A percentile compares a stretch with the other conserved stretches of the same genome.
phyloP scores from a whole-genome alignment of 2,329 filamentous ascomycete species.

The Xylaria sp. region DNA sequence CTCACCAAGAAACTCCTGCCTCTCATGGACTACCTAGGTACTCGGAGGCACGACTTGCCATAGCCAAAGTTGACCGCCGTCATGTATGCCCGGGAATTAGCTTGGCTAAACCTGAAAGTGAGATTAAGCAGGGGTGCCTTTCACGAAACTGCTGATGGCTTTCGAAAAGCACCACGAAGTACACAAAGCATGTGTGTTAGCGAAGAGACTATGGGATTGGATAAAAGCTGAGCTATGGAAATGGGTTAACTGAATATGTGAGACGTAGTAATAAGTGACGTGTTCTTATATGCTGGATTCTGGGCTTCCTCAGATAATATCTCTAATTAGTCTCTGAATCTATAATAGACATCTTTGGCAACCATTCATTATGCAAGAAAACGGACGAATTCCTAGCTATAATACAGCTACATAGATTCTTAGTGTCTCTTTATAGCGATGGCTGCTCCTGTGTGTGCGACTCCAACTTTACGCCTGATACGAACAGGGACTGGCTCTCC shows the following conservation, averaged over 20 bases:
- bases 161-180: background rate
- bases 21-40: constrained; percentile 25
- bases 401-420: background rate
- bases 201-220: constrained; percentile 31
- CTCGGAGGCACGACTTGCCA: constrained; percentile 27
- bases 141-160: constrained; percentile 28
- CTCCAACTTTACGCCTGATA: constrained; percentile 21
- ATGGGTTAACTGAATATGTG: background rate
- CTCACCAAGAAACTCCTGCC: constrained; percentile 45
- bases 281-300: too few species aligned
- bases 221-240: constrained; percentile 26
- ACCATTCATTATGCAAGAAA: background rate
- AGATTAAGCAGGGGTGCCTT: constrained; percentile 28
- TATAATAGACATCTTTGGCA: background rate
- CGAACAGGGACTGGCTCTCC: constrained; percentile 23
- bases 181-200: constrained; percentile 25
- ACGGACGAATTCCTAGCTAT: background rate
- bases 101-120: constrained; percentile 10
- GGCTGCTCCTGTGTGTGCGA: background rate
- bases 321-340: background rate
- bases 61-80: constrained; percentile 38
- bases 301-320: background rate
- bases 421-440: background rate
- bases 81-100: constrained; percentile 33
- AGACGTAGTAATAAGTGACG: too few species aligned